Conservation (phyloP, 768 basidiomycete species). For the Lactarius hatsudake region DNA sequence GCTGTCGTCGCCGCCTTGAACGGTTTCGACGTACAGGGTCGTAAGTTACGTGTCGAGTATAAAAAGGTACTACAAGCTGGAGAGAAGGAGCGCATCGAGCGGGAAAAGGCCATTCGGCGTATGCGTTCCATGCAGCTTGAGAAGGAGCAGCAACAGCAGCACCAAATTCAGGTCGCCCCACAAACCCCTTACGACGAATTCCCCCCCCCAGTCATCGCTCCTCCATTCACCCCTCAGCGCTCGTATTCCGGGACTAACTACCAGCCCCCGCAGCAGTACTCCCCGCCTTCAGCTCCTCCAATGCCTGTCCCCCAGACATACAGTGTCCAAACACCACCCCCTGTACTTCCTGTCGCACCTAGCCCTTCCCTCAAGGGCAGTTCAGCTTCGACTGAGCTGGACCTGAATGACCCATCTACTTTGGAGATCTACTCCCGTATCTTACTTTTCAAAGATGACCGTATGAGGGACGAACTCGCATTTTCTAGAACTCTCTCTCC, state of each 20-base stretch:
- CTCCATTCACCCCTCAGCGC: constrained; percentile 67
- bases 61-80: constrained; percentile 99
- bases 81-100: constrained; percentile 97
- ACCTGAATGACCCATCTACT: constrained; percentile 93
- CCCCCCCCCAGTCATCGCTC: constrained; percentile 51
- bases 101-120: constrained; percentile 95
- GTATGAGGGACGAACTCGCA: constrained; percentile 94
- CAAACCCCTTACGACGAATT: constrained; percentile 63
- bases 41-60: constrained; percentile 97
- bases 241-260: constrained; percentile 66
- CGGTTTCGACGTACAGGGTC: constrained; percentile 93
- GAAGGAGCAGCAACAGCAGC: constrained; percentile 60
- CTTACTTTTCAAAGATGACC: constrained; percentile 95
- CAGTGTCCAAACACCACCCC: constrained; percentile 48
- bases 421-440: constrained; percentile 97
- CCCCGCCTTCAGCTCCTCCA: constrained; percentile 50
- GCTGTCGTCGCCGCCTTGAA: constrained; percentile 95
- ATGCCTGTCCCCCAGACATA: constrained; percentile 43
- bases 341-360: constrained; percentile 51
- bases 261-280: constrained; percentile 60
- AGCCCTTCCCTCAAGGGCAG: constrained; percentile 60
- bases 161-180: constrained; percentile 31
- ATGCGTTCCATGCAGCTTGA: constrained; percentile 98
- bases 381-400: constrained; percentile 67
- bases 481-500: constrained; percentile 86